phyloP scores from a whole-genome alignment of 1,139 yeast genomes.

The Geotrichum bryndzae region DNA sequence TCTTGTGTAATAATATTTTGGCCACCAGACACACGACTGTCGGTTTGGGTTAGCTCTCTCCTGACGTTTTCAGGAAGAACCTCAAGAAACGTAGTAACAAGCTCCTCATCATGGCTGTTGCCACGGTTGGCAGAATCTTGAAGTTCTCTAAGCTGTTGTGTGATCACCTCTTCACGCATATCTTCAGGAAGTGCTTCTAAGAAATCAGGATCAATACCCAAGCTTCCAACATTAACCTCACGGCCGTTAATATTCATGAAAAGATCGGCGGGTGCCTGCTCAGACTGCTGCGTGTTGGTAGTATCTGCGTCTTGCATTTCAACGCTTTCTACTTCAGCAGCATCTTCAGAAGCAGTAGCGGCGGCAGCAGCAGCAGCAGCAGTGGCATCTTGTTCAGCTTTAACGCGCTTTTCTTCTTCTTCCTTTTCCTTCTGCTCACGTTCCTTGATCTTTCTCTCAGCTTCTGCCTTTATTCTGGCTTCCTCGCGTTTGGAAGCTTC shows the following conservation, averaged over 20 bases:
- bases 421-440: conserved; percentile 29
- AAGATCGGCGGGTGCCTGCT: conserved; percentile 25
- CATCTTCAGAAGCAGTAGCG: conserved; percentile 20
- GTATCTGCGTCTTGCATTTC: conserved; percentile 21
- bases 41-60: conserved; percentile 63
- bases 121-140: conserved; percentile 36
- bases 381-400: conserved; percentile 21
- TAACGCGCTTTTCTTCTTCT: conserved; percentile 28
- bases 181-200: conserved; percentile 87
- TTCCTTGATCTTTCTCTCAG: conserved; percentile 27
- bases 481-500: conserved; percentile 21
- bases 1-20: conserved; percentile 22
- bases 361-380: conserved; percentile 22
- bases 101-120: conserved; percentile 47
- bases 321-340: conserved; percentile 16
- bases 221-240: conserved; percentile 78
- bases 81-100: conserved; percentile 75
- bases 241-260: conserved; percentile 72
- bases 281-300: background rate
- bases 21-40: conserved; percentile 22
- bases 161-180: conserved; percentile 86
- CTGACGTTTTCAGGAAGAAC: conserved; percentile 75
- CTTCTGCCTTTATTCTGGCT: conserved; percentile 38
- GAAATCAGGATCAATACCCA: conserved; percentile 90
- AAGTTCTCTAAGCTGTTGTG: conserved; percentile 74